These are phyloP conservation scores for Zygosaccharomyces bisporus DNA, from an alignment of 805 yeast species.

Conservation along the genomic window DNA sequence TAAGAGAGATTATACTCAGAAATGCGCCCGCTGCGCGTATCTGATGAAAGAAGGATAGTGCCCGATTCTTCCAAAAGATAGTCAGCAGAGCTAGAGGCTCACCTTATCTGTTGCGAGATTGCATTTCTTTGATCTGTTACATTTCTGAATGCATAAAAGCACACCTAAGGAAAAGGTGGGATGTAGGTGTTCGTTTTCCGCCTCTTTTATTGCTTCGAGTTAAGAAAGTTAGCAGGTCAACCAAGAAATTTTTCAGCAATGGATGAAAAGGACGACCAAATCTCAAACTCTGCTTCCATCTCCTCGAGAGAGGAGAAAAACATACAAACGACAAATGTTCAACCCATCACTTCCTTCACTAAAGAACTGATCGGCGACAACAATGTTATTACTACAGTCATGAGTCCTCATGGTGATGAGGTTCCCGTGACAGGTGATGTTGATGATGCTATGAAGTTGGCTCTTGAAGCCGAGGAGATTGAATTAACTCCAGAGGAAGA, in stretches of 20 bases:
- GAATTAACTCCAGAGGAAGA: conserved; percentile 29
- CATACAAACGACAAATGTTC: conserved; percentile 2
- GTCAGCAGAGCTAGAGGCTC: neutral
- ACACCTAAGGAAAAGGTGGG: too few species aligned
- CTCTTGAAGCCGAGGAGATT: conserved; percentile 31
- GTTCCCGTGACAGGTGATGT: conserved; percentile 36
- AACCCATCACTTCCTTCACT: conserved; percentile 6
- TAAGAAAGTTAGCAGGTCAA: neutral
- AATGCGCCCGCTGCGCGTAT: neutral
- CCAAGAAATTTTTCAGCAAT: neutral
- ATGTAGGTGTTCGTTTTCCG: too few species aligned
- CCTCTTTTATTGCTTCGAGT: neutral
- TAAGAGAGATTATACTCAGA: neutral
- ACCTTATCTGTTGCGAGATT: neutral
- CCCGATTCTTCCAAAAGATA: neutral
- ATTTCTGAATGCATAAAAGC: neutral
- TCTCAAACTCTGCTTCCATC: neutral
- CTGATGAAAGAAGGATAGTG: neutral
- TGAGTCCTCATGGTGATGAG: conserved; percentile 18
- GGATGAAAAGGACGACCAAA: conserved; percentile 1
- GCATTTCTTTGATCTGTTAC: neutral
- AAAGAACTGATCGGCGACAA: conserved; percentile 8
- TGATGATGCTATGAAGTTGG: conserved; percentile 43
- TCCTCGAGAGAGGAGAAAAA: neutral
- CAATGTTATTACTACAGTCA: neutral